These are phyloP conservation scores for Rhodomyrtus tomentosa DNA, from an alignment of 345 rosid genomes.

Conservation along the genomic window DNA sequence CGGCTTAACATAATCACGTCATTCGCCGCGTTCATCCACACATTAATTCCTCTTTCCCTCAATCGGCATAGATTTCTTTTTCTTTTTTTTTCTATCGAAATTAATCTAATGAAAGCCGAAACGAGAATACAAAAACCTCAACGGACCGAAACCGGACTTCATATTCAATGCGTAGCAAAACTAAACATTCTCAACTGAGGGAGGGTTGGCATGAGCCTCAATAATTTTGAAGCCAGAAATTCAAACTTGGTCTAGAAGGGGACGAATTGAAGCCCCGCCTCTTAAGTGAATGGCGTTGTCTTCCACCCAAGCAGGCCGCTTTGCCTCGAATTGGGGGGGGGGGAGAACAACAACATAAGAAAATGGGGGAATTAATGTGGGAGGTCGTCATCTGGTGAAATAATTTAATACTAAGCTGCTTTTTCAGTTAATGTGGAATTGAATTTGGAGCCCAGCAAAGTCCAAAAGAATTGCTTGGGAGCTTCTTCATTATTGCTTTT, in stretches of 20 bases:
- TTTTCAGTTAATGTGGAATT: constrained; percentile 6
- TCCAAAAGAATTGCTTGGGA: constrained; percentile 1
- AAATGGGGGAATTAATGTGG: neutral
- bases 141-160: neutral
- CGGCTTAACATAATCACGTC: neutral
- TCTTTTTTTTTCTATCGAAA: neutral
- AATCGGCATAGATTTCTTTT: neutral
- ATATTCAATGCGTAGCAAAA: neutral
- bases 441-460: constrained; percentile 15
- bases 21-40: neutral
- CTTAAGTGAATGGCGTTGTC: neutral
- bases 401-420: constrained; percentile 10
- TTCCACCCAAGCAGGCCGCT: neutral
- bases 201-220: neutral
- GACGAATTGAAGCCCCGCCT: neutral
- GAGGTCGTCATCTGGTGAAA: constrained; percentile 1
- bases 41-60: neutral
- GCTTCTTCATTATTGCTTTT: neutral
- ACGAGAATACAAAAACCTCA: neutral
- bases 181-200: neutral
- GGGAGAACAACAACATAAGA: neutral
- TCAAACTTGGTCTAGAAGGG: neutral
- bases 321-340: neutral
- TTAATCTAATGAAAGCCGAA: neutral
- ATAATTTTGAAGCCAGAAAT: neutral